Base-by-base conservation (phyloP, 257 asterid species). In the Datura wrightii region DNA sequence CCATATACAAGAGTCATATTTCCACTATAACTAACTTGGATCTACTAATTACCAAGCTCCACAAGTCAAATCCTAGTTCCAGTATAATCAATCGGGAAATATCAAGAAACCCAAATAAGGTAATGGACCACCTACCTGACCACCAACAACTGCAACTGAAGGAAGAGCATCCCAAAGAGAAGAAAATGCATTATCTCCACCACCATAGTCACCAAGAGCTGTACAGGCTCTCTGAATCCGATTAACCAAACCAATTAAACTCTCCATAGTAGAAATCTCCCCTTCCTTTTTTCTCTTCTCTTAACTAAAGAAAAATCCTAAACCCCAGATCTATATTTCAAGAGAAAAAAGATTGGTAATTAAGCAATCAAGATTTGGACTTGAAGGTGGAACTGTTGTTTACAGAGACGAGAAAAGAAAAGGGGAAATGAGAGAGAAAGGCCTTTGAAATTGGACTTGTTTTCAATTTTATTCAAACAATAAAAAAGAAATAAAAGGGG, bases 131-230 rank as follows among this genome's bases (percentile, higher is more conserved):
- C 10, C 67, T 79, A 94, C 98, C 98, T 94, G 98, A 74, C 98
- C 98, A 52, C 99, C 99, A 63, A 96, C 98, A 50, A 96, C 99
- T 58, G 99, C 99, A 84, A 96, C 99, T 53, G 99, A 93, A 60
- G 99, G 99, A 14, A 96, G 90, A 82, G 99, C 98, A 67, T 96
- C 98, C 99, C 99, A 96, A 0, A 96, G 96, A 84, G 99, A 96
- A 53, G 99, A 93, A 84, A 94, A 93, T 5, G 97, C 91, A 69
- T 91, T 90, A 16, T 96, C 96, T 63, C 89, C 96, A 37, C 97
- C 98, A 18, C 99, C 99, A 88, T 92, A 90, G 81, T 96, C 99
- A 0, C 97, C 99, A 10, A 96, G 92, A 84, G 94, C 90, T 52
- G 99, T 96, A 89, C 98, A 96, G 36, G 98, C 98, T 86, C 93